Percentiles rank a stretch among this genome's conserved stretches.
phyloP scores from a whole-genome alignment of 192 early-diverging fungal genomes.

The Dispira parvispora region DNA sequence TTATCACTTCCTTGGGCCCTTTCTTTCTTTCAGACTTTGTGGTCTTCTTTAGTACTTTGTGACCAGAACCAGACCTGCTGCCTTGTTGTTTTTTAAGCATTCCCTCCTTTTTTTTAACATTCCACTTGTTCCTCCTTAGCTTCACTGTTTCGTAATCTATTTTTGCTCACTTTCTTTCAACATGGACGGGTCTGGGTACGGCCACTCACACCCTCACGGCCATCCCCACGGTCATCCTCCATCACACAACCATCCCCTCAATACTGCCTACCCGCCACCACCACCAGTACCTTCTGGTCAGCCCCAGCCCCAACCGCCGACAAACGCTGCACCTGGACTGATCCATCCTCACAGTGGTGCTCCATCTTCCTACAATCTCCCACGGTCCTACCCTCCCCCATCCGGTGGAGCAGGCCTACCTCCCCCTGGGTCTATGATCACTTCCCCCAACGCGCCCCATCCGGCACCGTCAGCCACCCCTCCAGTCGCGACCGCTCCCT shows the following conservation, averaged over 20 bases:
- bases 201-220: slow-evolving; percentile 8
- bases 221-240: slow-evolving; percentile 4
- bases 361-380: neutral
- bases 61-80: too few species aligned
- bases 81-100: too few species aligned
- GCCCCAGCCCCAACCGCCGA: too few species aligned
- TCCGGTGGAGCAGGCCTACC: neutral
- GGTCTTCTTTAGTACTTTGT: too few species aligned
- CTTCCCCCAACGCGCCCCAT: slow-evolving; percentile 14
- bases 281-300: neutral
- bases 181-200: slow-evolving; percentile 10
- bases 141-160: too few species aligned
- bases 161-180: neutral
- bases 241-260: neutral
- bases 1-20: too few species aligned
- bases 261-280: neutral
- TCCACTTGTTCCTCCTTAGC: too few species aligned
- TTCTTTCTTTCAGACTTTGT: too few species aligned
- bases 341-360: slow-evolving; percentile 8
- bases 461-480: slow-evolving; percentile 12
- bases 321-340: neutral
- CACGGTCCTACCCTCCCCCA: neutral
- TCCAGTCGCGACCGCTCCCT: slow-evolving; percentile 3
- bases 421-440: slow-evolving; percentile 1
- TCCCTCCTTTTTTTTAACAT: too few species aligned